These are phyloP conservation scores for Arthroderma uncinatum DNA, from an alignment of 2,329 filamentous ascomycete genomes.

Conservation along the genomic window DNA sequence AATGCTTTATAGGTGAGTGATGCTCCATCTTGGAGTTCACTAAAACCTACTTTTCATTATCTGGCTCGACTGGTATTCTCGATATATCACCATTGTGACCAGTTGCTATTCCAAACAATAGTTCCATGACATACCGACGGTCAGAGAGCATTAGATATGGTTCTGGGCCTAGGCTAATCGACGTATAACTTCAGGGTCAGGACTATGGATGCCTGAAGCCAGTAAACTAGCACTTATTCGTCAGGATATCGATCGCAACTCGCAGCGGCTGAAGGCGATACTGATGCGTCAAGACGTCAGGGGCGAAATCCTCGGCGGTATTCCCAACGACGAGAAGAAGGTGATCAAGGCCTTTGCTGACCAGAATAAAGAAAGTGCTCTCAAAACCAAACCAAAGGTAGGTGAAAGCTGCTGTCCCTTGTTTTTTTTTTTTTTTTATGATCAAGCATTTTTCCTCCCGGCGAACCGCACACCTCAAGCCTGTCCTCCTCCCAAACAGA, in stretches of 20 bases:
- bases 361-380: conserved; percentile 59
- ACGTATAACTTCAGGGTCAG: conserved; percentile 46
- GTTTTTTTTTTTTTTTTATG: conserved; percentile 5
- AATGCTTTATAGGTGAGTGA: conserved; percentile 58
- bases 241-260: conserved; percentile 61
- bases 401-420: conserved; percentile 20
- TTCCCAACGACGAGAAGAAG: conserved; percentile 45
- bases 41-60: background rate
- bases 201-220: conserved; percentile 68
- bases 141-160: background rate
- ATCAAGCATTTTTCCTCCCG: background rate
- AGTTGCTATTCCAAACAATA: background rate
- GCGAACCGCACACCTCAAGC: background rate
- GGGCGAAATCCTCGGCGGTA: conserved; percentile 51
- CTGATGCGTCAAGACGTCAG: conserved; percentile 52
- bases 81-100: background rate
- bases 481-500: background rate
- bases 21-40: background rate
- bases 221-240: conserved; percentile 56
- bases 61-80: background rate
- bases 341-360: conserved; percentile 59
- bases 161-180: background rate
- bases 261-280: conserved; percentile 56
- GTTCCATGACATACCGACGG: background rate
- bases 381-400: conserved; percentile 82